phyloP scores from a whole-genome alignment of 768 basidiomycete genomes.

The Solioccasus polychromus region DNA sequence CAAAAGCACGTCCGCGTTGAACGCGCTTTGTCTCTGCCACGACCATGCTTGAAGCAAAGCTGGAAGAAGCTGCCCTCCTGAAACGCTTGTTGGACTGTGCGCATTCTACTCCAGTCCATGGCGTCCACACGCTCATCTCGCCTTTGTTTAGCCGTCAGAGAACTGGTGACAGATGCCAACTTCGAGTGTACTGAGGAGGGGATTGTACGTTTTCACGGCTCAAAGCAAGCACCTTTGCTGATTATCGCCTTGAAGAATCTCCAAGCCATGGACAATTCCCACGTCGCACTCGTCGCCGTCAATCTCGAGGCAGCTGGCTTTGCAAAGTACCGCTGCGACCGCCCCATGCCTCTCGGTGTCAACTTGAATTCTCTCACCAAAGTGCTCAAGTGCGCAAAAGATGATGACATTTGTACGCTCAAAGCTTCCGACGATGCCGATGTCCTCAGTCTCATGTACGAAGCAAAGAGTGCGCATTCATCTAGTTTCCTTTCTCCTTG shows the following conservation, averaged over 20 bases:
- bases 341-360: conserved; percentile 88
- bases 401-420: conserved; percentile 88
- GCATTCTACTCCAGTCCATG: conserved; percentile 21
- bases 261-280: conserved; percentile 99
- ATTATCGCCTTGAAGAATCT: conserved; percentile 49
- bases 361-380: conserved; percentile 88
- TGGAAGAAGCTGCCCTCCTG: conserved; percentile 81
- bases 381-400: conserved; percentile 95
- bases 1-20: conserved; percentile 34
- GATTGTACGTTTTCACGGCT: conserved; percentile 49
- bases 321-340: conserved; percentile 87
- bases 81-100: conserved; percentile 93
- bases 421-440: conserved; percentile 93
- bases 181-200: conserved; percentile 97
- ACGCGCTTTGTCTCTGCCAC: conserved; percentile 13
- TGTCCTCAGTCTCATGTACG: conserved; percentile 82
- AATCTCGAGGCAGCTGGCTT: conserved; percentile 79
- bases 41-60: conserved; percentile 86
- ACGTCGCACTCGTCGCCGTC: conserved; percentile 94
- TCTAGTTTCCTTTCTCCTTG: conserved; percentile 14
- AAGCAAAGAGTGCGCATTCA: conserved; percentile 85
- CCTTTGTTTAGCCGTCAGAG: conserved; percentile 78
- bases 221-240: background rate
- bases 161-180: conserved; percentile 96
- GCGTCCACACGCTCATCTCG: background rate